Conservation (phyloP, 2,329 filamentous ascomycete species). For the Tolypocladium pustulatum region DNA sequence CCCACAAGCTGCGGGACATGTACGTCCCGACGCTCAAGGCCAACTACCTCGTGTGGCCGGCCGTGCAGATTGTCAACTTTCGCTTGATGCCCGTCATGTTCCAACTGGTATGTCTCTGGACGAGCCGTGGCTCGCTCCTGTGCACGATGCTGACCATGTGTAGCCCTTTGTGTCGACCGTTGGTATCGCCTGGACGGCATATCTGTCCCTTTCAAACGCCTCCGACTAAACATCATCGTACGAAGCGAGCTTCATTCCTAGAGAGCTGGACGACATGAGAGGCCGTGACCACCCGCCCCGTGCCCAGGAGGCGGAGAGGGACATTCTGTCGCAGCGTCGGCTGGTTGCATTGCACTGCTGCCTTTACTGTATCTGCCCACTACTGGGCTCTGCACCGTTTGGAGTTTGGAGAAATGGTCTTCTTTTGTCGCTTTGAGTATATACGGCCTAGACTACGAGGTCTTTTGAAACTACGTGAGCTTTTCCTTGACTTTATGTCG, state of each 20-base stretch:
- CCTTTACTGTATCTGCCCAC: neutral
- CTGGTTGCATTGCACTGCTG: neutral
- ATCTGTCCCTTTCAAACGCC: constrained; percentile 84
- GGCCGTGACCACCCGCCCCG: neutral
- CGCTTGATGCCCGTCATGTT: constrained; percentile 89
- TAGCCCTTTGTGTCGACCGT: constrained; percentile 93
- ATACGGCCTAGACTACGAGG: neutral
- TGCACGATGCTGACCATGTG: constrained; percentile 4
- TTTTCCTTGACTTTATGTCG: neutral
- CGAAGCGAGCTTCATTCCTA: neutral
- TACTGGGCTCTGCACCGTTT: constrained; percentile 2
- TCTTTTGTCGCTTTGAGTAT: neutral
- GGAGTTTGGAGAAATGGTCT: constrained; percentile 4
- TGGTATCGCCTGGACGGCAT: constrained; percentile 96
- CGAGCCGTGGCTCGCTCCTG: neutral
- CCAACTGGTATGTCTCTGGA: constrained; percentile 58
- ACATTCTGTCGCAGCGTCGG: neutral
- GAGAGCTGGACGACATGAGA: neutral
- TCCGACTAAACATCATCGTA: constrained; percentile 47
- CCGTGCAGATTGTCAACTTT: constrained; percentile 95
- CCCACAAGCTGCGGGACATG: constrained; percentile 82
- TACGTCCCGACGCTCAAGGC: constrained; percentile 91
- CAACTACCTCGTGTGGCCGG: constrained; percentile 91
- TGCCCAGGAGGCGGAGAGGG: neutral
- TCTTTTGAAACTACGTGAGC: neutral